Evolutionary conservation across 768 basidiomycete species (phyloP).

Genomic region (Lentinula lateritia): DNA sequence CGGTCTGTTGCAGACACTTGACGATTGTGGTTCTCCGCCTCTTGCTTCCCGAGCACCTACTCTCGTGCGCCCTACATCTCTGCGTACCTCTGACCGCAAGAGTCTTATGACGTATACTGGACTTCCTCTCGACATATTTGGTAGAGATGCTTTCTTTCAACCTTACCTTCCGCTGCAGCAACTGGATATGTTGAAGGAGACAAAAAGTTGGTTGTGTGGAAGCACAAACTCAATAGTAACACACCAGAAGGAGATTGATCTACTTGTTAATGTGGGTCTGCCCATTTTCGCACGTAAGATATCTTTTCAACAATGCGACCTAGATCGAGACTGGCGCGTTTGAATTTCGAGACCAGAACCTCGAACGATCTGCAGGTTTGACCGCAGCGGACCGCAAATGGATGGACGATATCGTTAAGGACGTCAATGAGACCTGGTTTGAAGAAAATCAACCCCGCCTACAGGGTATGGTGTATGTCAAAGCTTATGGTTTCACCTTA

Average conservation of each 20-base stretch:
- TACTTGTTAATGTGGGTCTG: conserved; percentile 75
- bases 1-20: conserved; percentile 80
- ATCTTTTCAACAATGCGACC: background rate
- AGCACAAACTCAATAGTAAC: conserved; percentile 95
- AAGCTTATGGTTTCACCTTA: background rate
- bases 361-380: conserved; percentile 74
- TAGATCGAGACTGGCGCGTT: conserved; percentile 84
- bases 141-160: conserved; percentile 95
- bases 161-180: conserved; percentile 96
- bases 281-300: background rate
- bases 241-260: conserved; percentile 86
- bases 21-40: conserved; percentile 88
- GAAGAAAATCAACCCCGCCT: conserved; percentile 45
- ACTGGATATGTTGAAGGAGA: conserved; percentile 78
- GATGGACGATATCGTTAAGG: conserved; percentile 92
- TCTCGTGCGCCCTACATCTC: conserved; percentile 61
- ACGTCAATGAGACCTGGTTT: conserved; percentile 80
- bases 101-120: conserved; percentile 92
- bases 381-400: conserved; percentile 94
- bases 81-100: conserved; percentile 84
- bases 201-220: conserved; percentile 85
- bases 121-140: conserved; percentile 90
- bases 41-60: conserved; percentile 61
- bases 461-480: conserved; percentile 58
- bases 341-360: conserved; percentile 78